A percentile compares a stretch with the other conserved stretches of the same genome.
phyloP scores from a whole-genome alignment of 1,139 yeast genomes.

The Taphrina pruni region DNA sequence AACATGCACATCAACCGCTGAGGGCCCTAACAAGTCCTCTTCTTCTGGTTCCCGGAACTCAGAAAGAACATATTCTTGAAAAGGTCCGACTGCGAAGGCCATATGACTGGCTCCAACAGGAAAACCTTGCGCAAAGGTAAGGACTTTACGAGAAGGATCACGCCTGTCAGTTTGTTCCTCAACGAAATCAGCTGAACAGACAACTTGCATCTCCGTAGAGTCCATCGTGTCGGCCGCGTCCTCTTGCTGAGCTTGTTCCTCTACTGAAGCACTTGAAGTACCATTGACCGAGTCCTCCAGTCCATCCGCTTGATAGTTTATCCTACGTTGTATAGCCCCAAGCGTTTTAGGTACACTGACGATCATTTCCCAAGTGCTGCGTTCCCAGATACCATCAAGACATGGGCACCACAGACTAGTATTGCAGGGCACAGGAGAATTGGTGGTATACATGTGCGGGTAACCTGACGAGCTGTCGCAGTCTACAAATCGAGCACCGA shows the following conservation, averaged over 20 bases:
- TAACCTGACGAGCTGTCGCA: conserved; percentile 50
- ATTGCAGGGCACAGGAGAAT: conserved; percentile 75
- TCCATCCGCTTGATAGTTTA: background rate
- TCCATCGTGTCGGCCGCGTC: conserved; percentile 47
- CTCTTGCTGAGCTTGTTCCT: conserved; percentile 1
- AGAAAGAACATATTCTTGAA: conserved; percentile 64
- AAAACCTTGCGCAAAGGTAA: conserved; percentile 77
- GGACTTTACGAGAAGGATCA: conserved; percentile 75
- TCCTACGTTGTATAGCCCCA: conserved; percentile 58
- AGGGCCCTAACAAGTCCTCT: conserved; percentile 54
- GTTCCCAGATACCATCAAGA: conserved; percentile 84
- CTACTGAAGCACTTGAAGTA: background rate
- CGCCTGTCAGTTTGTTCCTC: conserved; percentile 58
- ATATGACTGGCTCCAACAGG: conserved; percentile 94
- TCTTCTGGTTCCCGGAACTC: conserved; percentile 53
- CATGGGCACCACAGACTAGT: conserved; percentile 98
- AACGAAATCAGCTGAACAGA: conserved; percentile 67
- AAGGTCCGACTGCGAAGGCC: conserved; percentile 96
- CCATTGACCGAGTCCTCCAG: background rate
- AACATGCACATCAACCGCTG: conserved; percentile 58
- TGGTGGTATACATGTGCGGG: conserved; percentile 89
- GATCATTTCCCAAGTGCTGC: conserved; percentile 91
- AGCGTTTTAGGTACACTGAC: conserved; percentile 80
- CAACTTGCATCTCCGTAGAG: conserved; percentile 65
- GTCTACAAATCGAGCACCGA: conserved; percentile 73